phyloP scores from a whole-genome alignment of 441 rosid species.

The Erodium moschatum region DNA sequence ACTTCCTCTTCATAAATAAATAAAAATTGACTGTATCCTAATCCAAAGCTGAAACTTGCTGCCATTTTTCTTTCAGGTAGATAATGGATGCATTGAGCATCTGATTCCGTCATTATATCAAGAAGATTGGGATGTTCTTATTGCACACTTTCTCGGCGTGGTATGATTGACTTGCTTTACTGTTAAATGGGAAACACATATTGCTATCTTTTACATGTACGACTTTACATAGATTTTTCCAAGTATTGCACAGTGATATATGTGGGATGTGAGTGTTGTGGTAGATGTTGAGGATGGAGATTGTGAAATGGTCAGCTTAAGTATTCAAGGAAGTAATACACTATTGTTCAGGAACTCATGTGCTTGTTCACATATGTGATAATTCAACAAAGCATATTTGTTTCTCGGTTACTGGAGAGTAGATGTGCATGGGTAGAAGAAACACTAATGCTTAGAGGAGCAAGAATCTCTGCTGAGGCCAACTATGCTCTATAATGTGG shows the following conservation, averaged over 20 bases:
- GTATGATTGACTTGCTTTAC: constrained; percentile 36
- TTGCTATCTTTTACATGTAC: background rate
- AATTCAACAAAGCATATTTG: constrained; percentile 5
- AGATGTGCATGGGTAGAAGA: constrained; percentile 3
- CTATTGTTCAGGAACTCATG: background rate
- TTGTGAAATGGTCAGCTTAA: constrained; percentile 3
- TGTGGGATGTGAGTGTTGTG: constrained; percentile 1
- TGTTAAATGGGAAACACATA: background rate
- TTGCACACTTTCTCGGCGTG: constrained; percentile 97
- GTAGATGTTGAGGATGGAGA: background rate
- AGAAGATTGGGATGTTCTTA: constrained; percentile 93
- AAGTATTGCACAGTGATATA: background rate
- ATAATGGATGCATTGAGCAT: constrained; percentile 85
- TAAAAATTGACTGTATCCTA: background rate
- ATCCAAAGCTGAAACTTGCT: constrained; percentile 11
- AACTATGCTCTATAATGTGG: background rate
- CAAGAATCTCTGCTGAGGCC: background rate
- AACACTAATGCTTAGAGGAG: background rate
- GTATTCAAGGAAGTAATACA: background rate
- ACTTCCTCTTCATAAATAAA: background rate
- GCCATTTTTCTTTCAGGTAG: constrained; percentile 46
- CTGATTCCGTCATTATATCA: constrained; percentile 61
- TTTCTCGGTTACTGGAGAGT: background rate
- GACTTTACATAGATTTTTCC: background rate
- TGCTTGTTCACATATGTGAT: background rate